Base-by-base conservation (phyloP, 2,329 filamentous ascomycete species). In the Raffaelea albimanens region DNA sequence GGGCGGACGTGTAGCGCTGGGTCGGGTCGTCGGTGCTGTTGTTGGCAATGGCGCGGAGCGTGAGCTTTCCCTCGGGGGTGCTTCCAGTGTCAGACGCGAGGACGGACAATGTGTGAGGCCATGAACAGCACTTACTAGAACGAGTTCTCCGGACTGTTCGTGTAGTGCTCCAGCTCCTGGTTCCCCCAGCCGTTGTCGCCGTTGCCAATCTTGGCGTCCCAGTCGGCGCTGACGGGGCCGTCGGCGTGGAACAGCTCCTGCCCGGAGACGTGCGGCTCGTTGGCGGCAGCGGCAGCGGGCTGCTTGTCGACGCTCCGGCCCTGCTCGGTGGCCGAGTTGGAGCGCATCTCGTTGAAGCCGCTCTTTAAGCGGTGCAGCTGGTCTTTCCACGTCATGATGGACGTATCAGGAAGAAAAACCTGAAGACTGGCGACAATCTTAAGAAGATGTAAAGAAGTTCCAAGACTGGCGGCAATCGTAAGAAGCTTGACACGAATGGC, bases 121-220 rank as follows among this genome's bases (percentile, higher is more conserved):
- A 14, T 7, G 21, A n/a, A 40, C 10, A 25, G 20, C 21, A 29
- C 47, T 42, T 20, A 47, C 48, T 46, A 50, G 33, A 50, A 50
- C 2, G 39, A 29, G 39, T 47, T 50, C 14, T 45, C 38, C 3
- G 45, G 39, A 18, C 39, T 43, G 21, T 41, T 22, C 3, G 42
- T 47, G 39, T 50, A 50, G 23, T 33, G 34, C 23, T 50, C 40
- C 42, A 50, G 42, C 33, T 50, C 49, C 21, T 47, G 31, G 18
- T 50, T 50, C 4, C 49, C 49, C 49, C 49, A 50, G 33, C 49
- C 49, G 18, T 50, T 40, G 34, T 47, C 29, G 21, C 45, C 42
- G 16, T 47, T 44, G 3, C 49, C 49, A 3, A 48, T 34, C 33
- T 50, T 50, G 36, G 45, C 29, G 8, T 47, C 45, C 49, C 45